Conservation (phyloP, 2,329 filamentous ascomycete species). For the Aspergillus neoniger region DNA sequence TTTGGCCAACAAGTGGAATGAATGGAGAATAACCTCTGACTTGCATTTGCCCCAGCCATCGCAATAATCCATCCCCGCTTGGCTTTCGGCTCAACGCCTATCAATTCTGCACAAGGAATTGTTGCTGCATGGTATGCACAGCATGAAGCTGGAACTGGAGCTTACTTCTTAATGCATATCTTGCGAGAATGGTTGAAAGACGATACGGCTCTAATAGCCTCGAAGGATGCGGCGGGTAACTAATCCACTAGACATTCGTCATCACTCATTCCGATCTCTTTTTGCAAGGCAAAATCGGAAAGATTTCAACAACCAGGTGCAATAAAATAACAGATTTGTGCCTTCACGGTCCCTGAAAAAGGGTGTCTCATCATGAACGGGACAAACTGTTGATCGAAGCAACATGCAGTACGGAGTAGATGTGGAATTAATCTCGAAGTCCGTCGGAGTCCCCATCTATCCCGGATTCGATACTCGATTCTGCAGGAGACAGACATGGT, state of each 20-base stretch:
- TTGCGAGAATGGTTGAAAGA: background rate
- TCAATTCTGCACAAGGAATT: background rate
- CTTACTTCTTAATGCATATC: background rate
- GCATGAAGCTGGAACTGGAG: background rate
- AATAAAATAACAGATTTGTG: no score
- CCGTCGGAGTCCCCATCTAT: background rate
- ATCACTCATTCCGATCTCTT: background rate
- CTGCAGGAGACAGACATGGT: background rate
- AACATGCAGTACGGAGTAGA: background rate
- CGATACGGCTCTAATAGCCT: background rate
- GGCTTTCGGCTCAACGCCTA: background rate
- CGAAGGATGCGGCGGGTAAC: background rate
- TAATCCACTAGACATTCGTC: background rate
- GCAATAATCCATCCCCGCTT: constrained; percentile 1
- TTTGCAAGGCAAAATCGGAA: no score
- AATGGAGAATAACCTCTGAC: constrained; percentile 1
- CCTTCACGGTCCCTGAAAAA: no score
- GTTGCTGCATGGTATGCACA: background rate
- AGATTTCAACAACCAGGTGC: no score
- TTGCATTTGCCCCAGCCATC: constrained; percentile 3
- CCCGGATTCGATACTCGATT: background rate
- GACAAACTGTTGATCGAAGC: background rate
- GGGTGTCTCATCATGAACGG: no score
- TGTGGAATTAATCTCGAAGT: background rate
- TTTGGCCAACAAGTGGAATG: background rate